Base-by-base conservation (phyloP, 352 stramenopile species). In the Globisporangium sylvaticum region DNA sequence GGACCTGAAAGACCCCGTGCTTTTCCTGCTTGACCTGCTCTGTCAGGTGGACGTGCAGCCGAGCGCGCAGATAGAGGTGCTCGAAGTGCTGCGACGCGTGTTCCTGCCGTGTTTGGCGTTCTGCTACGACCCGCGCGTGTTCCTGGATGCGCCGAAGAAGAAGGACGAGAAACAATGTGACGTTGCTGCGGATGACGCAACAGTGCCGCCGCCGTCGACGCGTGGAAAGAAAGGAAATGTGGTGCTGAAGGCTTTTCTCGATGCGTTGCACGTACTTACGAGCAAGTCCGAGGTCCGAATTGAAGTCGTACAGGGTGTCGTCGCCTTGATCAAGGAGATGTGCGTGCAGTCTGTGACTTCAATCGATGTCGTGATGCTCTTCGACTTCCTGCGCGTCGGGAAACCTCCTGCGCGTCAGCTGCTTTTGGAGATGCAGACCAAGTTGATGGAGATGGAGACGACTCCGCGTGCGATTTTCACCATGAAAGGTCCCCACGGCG, bases 401-500 rank as follows among this genome's bases (percentile, higher is more conserved):
- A 71, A 74, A 9, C 48, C 77, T 1, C 82, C 82, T 4, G 81
- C 66, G 29, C 69, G 86, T 32, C 62, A 68, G 1, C 69, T 79
- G 71, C 58, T 92, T 10, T 55, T 94, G n/a, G 72, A 87, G 62
- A 88, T 90, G 72, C 80, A 84, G 58, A 81, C 70, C 20, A 58
- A 62, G 31, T 70, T 94, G 15, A 65, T 94, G 62, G 73, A 80
- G 34, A 70, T 79, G 48, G 81, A 89, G 60, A 76, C 76, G 1
- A 70, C 77, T 27, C 85, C 85, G 3, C 81, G 85, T 20, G 85
- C 83, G 25, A 78, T 93, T 48, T 95, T 95, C 37, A 77, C 72
- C 4, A 89, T 92, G 83, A 77, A 74, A 48, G 88, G 85, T 34
- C 24, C 69, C 0, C 79, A 91, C 54, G 82, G 77, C 9, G 84